Evolutionary conservation across 192 early-diverging fungal species (phyloP), one percentile per base, ranked within the genome.

Genomic region (Lobosporangium transversale): DNA sequence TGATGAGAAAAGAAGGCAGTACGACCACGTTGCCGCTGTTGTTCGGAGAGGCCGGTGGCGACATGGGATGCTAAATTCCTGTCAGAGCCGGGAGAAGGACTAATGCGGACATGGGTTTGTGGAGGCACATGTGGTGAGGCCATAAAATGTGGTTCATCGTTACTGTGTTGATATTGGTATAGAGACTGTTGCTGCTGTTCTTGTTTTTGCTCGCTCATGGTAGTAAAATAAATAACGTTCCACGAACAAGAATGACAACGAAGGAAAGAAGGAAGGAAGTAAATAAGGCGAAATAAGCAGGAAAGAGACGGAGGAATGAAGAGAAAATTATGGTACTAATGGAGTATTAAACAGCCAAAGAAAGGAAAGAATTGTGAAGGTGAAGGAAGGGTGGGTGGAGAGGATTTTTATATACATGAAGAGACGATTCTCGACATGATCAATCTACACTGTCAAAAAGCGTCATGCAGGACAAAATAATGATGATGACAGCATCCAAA

Each of bases 21-120:
- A n/a, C 62, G 70, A 29, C 63, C 70, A 0, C 58, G 62, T 30
- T 62, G 68, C 15, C 23, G 48, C 12, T 58, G 47, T 2, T 68
- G 49, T 9, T 52, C 42, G 2, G 36, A 36, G 7, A 43, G 26
- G 20, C n/a, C 40, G 33, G 57, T 18, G n/a, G 49, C 48, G 17
- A 26, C 11, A 20, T 62, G 53, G 27, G 52, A 65, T 0, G 61
- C 42, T n/a, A 61, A 58, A 36, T 21, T 66, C 37, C 49, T 58
- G 4, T 73, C 62, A 15, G 55, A 11, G 42, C 50, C 48, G 3
- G 52, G 32, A 12, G 58, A 55, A 9, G 45, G 29, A 5, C 11
- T 50, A 23, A 65, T 4, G 56, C 66, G 56, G 14, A 50, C 37
- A 18, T 24, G 69, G n/a, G n/a, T n/a, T n/a, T n/a, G n/a, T 4